Evolutionary conservation across 805 yeast species (phyloP), one percentile per base, ranked within the genome.

Genomic region (Myxozyma sirexii): DNA sequence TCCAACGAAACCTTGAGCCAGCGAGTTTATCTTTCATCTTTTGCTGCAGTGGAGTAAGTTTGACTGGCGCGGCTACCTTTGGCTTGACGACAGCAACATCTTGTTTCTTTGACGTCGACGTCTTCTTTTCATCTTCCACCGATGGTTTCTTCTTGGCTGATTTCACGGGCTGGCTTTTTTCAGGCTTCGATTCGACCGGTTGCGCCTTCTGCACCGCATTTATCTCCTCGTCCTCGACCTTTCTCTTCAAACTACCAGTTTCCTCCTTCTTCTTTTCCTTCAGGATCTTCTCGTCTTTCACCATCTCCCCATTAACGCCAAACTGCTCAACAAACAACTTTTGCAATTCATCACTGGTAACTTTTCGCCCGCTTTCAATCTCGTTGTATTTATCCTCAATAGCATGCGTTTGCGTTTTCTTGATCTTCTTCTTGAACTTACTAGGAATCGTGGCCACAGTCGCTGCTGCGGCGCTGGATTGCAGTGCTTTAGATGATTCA

Each of bases 1-100:
- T 94, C 98, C 98, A 94, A 73, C 99, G 81, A 76, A 94, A 94
- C 67, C 99, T 79, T 0, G 98, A 90, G 0, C 99, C 99, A 1
- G 96, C 84, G 43, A 94, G 80, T 72, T 94, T 94, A 47, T 89
- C 90, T 85, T 90, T 84, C 98, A 94, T 93, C 71, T 94, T 94
- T 69, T 88, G 88, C 74, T 94, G 99, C 64, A 92, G 75, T 17
- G 97, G 96, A 0, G 97, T 90, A 55, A 92, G 75, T 47, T 84
- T 83, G 38, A 73, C 51, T 2, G 48, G 38, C 2, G 51, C 26
- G 69, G 45, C 39, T 43, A 29, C 27, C 10, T 24, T 37, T 19
- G 27, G 6, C 15, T 24, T 27, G 24, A 24, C 24, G 10, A 24
- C 10, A 29, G 39, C 19, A 19, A 33, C 24, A 10, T 31, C 38